Evolutionary conservation across 352 stramenopile species (phyloP).

Genomic region (Phytophthora citricola): DNA sequence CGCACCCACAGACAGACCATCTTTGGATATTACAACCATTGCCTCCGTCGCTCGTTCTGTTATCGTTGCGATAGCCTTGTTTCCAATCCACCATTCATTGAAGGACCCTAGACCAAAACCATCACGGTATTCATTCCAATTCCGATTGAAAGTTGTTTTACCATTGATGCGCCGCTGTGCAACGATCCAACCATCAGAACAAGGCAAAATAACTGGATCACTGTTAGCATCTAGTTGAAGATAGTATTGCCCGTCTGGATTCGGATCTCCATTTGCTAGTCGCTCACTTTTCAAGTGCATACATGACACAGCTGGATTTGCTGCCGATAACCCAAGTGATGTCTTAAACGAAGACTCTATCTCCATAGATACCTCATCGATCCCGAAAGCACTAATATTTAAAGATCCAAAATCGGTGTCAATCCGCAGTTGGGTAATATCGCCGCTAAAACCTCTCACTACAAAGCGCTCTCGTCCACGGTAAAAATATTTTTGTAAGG

Average conservation of each 20-base stretch:
- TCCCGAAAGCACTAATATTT: conserved; percentile 55
- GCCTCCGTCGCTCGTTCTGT: conserved; percentile 48
- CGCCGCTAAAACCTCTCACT: conserved; percentile 47
- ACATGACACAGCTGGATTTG: conserved; percentile 55
- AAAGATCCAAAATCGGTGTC: conserved; percentile 51
- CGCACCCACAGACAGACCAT: conserved; percentile 43
- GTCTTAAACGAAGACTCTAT: conserved; percentile 63
- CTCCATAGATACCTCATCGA: conserved; percentile 72
- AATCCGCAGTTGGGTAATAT: conserved; percentile 47
- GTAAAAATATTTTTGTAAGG: conserved; percentile 42
- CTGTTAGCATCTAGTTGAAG: conserved; percentile 43
- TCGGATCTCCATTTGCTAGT: conserved; percentile 42
- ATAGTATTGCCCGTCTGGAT: conserved; percentile 65
- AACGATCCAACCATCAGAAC: conserved; percentile 67
- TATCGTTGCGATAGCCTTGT: conserved; percentile 45
- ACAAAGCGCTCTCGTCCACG: conserved; percentile 46
- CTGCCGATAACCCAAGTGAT: conserved; percentile 50
- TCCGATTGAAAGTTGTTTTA: conserved; percentile 62
- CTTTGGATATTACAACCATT: conserved; percentile 62
- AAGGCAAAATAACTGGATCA: conserved; percentile 45
- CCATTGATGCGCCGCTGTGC: conserved; percentile 54
- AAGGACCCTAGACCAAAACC: conserved; percentile 55
- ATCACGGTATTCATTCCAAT: conserved; percentile 65
- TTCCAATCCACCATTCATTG: conserved; percentile 72
- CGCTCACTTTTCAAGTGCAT: conserved; percentile 55